phyloP scores from a whole-genome alignment of 2,329 filamentous ascomycete genomes.

The Talaromyces sp. region DNA sequence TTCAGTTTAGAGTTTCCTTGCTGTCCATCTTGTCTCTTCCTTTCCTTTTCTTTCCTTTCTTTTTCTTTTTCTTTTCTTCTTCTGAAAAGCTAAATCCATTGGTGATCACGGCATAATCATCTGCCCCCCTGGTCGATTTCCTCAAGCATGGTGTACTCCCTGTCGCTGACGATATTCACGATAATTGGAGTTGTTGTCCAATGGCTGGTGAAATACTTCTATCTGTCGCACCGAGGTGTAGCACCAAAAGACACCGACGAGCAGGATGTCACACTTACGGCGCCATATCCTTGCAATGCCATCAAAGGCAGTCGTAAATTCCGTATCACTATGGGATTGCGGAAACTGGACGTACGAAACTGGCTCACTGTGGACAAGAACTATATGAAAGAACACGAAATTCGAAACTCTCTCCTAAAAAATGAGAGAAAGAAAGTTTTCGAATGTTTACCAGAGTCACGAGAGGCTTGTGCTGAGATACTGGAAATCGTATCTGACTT shows the following conservation, averaged over 20 bases:
- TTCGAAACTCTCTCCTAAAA: constrained; percentile 37
- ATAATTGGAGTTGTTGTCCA: constrained; percentile 23
- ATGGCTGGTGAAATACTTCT: constrained; percentile 17
- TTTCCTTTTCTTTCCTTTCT: constrained; percentile 5
- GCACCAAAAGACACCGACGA: constrained; percentile 7
- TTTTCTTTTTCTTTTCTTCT: neutral
- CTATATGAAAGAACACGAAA: constrained; percentile 39
- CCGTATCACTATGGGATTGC: constrained; percentile 45
- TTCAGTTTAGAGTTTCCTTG: neutral
- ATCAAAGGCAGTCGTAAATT: constrained; percentile 36
- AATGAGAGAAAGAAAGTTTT: constrained; percentile 38
- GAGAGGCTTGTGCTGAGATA: constrained; percentile 43
- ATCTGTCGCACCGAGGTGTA: neutral
- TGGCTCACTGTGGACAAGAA: constrained; percentile 47
- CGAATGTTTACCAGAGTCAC: constrained; percentile 39
- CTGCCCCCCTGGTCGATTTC: neutral
- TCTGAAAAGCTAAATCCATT: neutral
- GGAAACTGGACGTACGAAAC: constrained; percentile 39
- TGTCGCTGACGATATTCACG: constrained; percentile 25
- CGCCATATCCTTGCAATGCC: constrained; percentile 32
- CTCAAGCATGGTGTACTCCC: constrained; percentile 26
- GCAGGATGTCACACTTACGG: constrained; percentile 26
- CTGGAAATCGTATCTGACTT: constrained; percentile 43
- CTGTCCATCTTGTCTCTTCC: constrained; percentile 3
- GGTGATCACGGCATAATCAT: neutral